Evolutionary conservation across 2,329 filamentous ascomycete genomes (phyloP), one percentile per base, ranked within the genome.

Genomic region (Paecilomyces dactylethromorphus): DNA sequence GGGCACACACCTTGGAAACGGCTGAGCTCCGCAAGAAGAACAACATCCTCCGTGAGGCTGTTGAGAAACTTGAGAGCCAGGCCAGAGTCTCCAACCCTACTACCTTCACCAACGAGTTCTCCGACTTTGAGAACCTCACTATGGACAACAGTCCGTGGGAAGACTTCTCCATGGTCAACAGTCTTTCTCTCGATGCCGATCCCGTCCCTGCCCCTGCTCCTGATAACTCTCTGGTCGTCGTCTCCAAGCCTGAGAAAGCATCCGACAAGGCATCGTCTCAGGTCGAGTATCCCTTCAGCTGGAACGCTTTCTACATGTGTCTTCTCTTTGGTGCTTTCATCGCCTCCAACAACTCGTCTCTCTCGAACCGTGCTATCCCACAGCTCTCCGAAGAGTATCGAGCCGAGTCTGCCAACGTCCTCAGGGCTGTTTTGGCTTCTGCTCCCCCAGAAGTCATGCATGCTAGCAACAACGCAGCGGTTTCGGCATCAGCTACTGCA

Each of bases 251-350:
- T 33, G 73, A 73, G 53, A 70, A 66, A 60, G 59, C 61, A 53
- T 56, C 65, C 52, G 72, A 74, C 53, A 77, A 74, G 62, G 65
- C 70, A 51, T 74, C 79, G 57, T 81, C 82, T 59, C 79, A 81
- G 60, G 83, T 87, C 61, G 87, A 91, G 65, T 90, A 92, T 68
- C 90, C 91, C 56, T 78, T 79, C 69, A 79, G 77, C 69, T 79
- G 77, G 77, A 79, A 79, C 85, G 91, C 68, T 78, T 97, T 68
- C 82, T 97, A 74, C 88, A 96, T 97, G 91, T 89, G 97, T 66
- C 89, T 99, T 71, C 88, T 99, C 57, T 92, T 96, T 64, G 94
- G 94, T 71, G 94, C 94, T 56, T 96, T 97, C 71, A 92, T 97
- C 67, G 89, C 94, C 62, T 97, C 93, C 32, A 95, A 92, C 77